A percentile compares a stretch with the other conserved stretches of the same genome.
phyloP scores from a whole-genome alignment of 139 green algal species.

The Chlamydomonas incerta region DNA sequence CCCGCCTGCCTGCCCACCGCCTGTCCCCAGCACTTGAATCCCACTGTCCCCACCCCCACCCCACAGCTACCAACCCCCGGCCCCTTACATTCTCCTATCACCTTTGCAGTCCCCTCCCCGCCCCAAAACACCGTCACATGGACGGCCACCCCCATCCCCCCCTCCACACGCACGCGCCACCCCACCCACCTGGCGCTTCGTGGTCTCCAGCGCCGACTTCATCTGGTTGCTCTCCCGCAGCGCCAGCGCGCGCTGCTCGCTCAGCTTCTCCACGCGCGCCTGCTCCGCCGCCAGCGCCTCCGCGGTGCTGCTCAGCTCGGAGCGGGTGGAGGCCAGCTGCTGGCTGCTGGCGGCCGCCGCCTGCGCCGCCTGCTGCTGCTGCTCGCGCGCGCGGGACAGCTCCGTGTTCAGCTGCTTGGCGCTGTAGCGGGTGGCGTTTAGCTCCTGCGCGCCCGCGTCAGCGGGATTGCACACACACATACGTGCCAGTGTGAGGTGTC shows the following conservation, averaged over 20 bases:
- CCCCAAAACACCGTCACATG: too few relatives aligned
- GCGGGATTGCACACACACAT: too few relatives aligned
- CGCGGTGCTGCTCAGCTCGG: not conserved
- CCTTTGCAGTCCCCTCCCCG: too few relatives aligned
- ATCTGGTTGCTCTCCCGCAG: not conserved
- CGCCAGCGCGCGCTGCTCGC: constrained; percentile 2
- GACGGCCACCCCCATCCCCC: too few relatives aligned
- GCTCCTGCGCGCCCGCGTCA: too few relatives aligned
- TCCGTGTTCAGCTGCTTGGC: not conserved
- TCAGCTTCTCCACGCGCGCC: not conserved
- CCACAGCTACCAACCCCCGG: too few relatives aligned
- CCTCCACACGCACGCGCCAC: not conserved
- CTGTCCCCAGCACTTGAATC: too few relatives aligned
- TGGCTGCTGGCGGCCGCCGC: not conserved
- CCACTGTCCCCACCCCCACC: too few relatives aligned
- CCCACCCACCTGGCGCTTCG: not conserved
- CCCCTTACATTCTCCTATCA: too few relatives aligned
- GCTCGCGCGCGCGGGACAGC: not conserved
- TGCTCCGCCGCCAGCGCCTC: constrained; percentile 9
- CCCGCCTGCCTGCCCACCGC: too few relatives aligned
- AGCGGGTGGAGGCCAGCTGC: constrained; percentile 1
- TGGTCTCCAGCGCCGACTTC: not conserved
- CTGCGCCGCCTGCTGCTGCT: not conserved
- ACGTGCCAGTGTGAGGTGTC: too few relatives aligned
- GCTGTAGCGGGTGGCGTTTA: constrained; percentile 1